These are phyloP conservation scores for Luffa acutangula DNA, from an alignment of 306 rosid species.

Conservation along the genomic window DNA sequence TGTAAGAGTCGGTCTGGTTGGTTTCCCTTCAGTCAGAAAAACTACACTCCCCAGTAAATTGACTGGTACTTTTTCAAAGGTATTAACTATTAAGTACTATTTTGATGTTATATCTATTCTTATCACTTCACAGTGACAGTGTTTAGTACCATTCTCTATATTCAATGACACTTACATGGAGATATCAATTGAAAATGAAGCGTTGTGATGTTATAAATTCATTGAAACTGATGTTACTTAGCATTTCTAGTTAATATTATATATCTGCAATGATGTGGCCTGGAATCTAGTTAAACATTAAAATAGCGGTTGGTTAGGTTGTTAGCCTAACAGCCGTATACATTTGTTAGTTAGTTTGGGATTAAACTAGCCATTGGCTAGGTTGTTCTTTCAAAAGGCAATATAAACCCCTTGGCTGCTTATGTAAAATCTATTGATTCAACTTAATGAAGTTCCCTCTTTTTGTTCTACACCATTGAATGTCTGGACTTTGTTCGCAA, in stretches of 20 bases:
- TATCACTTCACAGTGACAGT: neutral
- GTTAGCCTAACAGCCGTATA: neutral
- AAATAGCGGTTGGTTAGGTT: neutral
- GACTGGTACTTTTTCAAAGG: slow-evolving; percentile 97
- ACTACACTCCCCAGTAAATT: slow-evolving; percentile 79
- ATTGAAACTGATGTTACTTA: neutral
- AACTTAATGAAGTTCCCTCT: neutral
- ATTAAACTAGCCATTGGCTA: neutral
- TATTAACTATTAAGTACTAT: slow-evolving; percentile 25
- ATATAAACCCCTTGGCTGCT: neutral
- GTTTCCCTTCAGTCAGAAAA: slow-evolving; percentile 92
- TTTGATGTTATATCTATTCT: neutral
- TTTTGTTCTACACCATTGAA: neutral
- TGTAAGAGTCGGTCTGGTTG: slow-evolving; percentile 96
- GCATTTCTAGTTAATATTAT: neutral
- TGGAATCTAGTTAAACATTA: neutral
- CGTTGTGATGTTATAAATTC: neutral
- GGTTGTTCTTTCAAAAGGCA: neutral
- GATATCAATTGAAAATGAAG: neutral
- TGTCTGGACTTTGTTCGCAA: neutral
- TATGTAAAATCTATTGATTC: neutral
- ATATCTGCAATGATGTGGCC: neutral
- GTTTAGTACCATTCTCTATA: neutral
- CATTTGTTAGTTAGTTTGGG: neutral
- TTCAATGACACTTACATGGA: neutral